Percentiles rank a stretch among this genome's conserved stretches.
These are phyloP conservation scores for Blastobotrys serpentis DNA, from an alignment of 1,139 yeast species.

Conservation along the genomic window DNA sequence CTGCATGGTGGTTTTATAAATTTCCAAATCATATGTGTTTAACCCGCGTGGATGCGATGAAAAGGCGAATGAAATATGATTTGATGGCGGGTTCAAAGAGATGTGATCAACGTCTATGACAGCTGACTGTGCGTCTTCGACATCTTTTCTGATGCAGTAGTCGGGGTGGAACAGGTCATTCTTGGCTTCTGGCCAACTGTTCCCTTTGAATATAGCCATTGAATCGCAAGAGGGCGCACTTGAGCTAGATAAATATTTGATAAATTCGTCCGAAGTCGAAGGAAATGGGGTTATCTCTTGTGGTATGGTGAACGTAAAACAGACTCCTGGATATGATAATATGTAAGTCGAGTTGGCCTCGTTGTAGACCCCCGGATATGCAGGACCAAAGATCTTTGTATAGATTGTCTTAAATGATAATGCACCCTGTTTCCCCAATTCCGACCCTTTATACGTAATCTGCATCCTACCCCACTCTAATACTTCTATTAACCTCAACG, in stretches of 20 bases:
- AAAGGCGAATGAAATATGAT: slow-evolving; percentile 21
- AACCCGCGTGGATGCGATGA: slow-evolving; percentile 22
- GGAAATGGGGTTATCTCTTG: slow-evolving; percentile 10
- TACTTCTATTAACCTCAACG: slow-evolving; percentile 32
- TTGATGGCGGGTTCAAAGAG: slow-evolving; percentile 17
- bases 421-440: slow-evolving; percentile 28
- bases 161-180: slow-evolving; percentile 9
- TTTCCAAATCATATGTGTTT: slow-evolving; percentile 17
- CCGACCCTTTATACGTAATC: slow-evolving; percentile 31
- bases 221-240: slow-evolving; percentile 29
- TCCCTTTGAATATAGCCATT: slow-evolving; percentile 34
- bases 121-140: slow-evolving; percentile 4
- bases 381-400: slow-evolving; percentile 37
- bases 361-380: slow-evolving; percentile 33
- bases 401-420: slow-evolving; percentile 32
- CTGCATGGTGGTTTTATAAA: slow-evolving; percentile 31
- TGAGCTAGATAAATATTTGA: slow-evolving; percentile 22
- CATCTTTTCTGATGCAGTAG: slow-evolving; percentile 7
- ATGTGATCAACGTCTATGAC: slow-evolving; percentile 21
- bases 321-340: slow-evolving; percentile 37
- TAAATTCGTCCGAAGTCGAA: slow-evolving; percentile 18
- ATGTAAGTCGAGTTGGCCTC: slow-evolving; percentile 24
- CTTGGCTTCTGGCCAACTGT: slow-evolving; percentile 32
- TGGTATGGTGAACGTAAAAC: slow-evolving; percentile 31
- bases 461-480: slow-evolving; percentile 30